Percentiles rank a stretch among this genome's conserved stretches.
These are phyloP conservation scores for Tuber umbilicatum DNA, from an alignment of 495 filamentous ascomycete genomes.

Conservation along the genomic window DNA sequence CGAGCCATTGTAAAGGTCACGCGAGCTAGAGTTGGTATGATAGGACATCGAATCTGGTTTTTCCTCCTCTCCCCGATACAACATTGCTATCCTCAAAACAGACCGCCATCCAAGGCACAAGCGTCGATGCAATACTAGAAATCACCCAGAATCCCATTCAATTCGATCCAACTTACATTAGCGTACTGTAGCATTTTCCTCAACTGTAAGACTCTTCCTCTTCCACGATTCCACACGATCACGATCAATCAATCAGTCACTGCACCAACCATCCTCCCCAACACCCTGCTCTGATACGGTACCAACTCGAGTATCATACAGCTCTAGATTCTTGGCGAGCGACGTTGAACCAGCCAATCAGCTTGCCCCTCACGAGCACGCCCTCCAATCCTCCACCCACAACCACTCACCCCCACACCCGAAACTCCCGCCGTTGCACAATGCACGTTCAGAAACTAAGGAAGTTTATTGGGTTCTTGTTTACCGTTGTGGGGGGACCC, in stretches of 20 bases:
- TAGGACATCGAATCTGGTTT: not conserved
- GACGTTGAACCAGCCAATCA: not conserved
- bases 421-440: not conserved
- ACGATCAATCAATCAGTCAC: not conserved
- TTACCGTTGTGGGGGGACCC: not conserved
- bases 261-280: not conserved
- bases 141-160: not conserved
- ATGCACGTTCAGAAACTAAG: not conserved
- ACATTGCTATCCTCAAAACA: not conserved
- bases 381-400: not conserved
- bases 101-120: not conserved
- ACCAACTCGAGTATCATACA: not conserved
- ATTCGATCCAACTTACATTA: not conserved
- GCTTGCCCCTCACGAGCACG: not conserved
- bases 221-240: not conserved
- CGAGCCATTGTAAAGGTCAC: not conserved
- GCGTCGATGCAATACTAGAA: not conserved
- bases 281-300: not conserved
- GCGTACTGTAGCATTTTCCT: not conserved
- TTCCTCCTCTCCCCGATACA: not conserved
- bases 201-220: not conserved
- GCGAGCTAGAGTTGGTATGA: not conserved
- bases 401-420: not conserved
- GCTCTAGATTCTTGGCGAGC: not conserved
- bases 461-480: not conserved